phyloP scores from a whole-genome alignment of 1,139 yeast species.

The Geotrichum europaeum region DNA sequence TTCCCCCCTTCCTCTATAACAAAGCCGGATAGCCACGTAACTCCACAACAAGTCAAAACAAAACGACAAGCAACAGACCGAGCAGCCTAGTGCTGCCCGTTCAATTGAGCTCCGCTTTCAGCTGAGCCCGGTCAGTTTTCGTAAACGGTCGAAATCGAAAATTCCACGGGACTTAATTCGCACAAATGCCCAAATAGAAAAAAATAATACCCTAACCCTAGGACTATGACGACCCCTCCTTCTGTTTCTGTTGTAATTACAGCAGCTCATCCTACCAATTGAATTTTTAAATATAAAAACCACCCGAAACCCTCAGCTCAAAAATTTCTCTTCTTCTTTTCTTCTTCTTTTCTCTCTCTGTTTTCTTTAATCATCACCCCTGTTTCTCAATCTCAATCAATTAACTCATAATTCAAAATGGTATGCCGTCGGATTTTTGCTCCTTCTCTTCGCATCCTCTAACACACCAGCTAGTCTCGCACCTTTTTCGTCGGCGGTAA shows the following conservation, averaged over 20 bases:
- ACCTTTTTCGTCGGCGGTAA: conserved; percentile 92
- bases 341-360: not conserved
- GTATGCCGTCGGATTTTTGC: not conserved
- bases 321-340: not conserved
- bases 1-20: not conserved
- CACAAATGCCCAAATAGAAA: too few species aligned
- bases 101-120: not conserved
- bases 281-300: not conserved
- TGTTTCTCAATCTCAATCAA: not conserved
- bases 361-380: not conserved
- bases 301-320: not conserved
- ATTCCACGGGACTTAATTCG: not conserved
- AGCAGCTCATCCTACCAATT: conserved; percentile 2
- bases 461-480: conserved; percentile 53
- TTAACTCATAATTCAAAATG: not conserved
- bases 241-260: not conserved
- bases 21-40: not conserved
- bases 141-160: not conserved
- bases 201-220: not conserved
- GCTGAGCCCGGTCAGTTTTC: not conserved
- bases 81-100: not conserved
- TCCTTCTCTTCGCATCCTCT: not conserved
- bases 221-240: not conserved
- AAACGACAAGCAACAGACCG: not conserved
- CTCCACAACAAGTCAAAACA: not conserved